Evolutionary conservation across 371 early-diverging fungal genomes (phyloP).

Genomic region (Actinomucor elegans): DNA sequence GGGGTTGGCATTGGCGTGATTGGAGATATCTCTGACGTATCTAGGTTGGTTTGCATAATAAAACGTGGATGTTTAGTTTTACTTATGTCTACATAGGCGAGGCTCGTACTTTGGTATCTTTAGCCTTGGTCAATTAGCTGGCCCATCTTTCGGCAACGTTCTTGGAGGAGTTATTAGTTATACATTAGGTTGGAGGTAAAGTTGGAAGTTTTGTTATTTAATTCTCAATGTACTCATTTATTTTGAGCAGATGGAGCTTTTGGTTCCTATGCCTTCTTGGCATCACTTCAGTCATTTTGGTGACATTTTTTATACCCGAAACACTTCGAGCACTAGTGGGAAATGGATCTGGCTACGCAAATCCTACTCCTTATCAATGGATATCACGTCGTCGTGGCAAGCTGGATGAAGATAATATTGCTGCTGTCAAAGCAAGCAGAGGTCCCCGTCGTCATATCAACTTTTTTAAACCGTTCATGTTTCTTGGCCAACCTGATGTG

Average conservation of each 20-base stretch:
- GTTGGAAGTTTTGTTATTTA: background rate
- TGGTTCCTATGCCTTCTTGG: conserved; percentile 34
- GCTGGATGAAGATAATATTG: conserved; percentile 10
- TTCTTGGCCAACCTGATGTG: conserved; percentile 17
- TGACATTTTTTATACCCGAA: conserved; percentile 32
- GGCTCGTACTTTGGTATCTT: conserved; percentile 63
- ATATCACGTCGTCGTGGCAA: conserved; percentile 4
- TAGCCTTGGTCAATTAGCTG: conserved; percentile 40
- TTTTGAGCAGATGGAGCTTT: conserved; percentile 27
- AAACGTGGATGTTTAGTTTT: background rate
- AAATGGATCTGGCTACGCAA: conserved; percentile 41
- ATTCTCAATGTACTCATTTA: background rate
- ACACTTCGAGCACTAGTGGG: conserved; percentile 52
- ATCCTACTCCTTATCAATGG: conserved; percentile 37
- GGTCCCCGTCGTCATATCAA: conserved; percentile 1
- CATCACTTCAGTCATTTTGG: conserved; percentile 1
- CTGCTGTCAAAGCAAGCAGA: background rate
- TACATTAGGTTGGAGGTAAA: conserved; percentile 16
- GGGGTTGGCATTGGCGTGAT: conserved; percentile 38
- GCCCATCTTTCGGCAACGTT: conserved; percentile 34
- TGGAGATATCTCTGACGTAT: conserved; percentile 26
- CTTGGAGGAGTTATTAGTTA: conserved; percentile 9
- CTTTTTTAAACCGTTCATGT: conserved; percentile 17
- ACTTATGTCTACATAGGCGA: conserved; percentile 21
- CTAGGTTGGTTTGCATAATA: conserved; percentile 16